Percentiles rank a stretch among this genome's conserved stretches.
These are phyloP conservation scores for Fusarium nisikadoi DNA, from an alignment of 2,329 filamentous ascomycete genomes.

Conservation along the genomic window DNA sequence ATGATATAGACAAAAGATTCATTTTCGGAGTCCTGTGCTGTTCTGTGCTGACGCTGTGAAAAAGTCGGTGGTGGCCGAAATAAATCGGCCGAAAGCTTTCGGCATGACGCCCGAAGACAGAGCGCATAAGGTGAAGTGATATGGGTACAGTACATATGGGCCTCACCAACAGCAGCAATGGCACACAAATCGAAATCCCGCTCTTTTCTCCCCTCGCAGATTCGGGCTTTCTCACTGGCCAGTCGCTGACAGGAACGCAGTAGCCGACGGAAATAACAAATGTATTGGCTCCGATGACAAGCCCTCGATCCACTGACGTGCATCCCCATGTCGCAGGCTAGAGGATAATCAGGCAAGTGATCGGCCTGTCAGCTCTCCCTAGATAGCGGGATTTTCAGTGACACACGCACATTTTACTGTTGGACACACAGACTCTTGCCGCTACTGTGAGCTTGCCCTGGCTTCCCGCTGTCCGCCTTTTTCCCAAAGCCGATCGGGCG, in stretches of 20 bases:
- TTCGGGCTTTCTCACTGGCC: background rate
- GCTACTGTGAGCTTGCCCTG: background rate
- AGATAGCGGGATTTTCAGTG: background rate
- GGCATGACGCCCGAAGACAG: background rate
- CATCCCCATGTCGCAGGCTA: background rate
- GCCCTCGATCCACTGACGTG: background rate
- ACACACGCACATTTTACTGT: background rate
- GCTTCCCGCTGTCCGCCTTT: background rate
- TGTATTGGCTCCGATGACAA: background rate
- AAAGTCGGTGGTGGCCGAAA: slow-evolving; percentile 32
- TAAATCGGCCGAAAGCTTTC: slow-evolving; percentile 30
- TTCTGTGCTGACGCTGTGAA: background rate
- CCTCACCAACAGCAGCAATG: background rate
- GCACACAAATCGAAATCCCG: background rate
- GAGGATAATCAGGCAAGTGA: background rate
- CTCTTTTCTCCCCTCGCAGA: background rate
- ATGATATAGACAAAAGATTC: background rate
- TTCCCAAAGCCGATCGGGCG: background rate
- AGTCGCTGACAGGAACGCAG: background rate
- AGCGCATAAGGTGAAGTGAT: background rate
- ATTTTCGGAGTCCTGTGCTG: background rate
- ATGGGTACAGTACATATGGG: background rate
- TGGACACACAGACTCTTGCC: background rate
- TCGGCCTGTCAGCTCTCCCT: background rate
- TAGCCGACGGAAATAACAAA: background rate